Evolutionary conservation across 2,329 filamentous ascomycete species (phyloP), one percentile per base, ranked within the genome.

Genomic region (Xylaria digitata): DNA sequence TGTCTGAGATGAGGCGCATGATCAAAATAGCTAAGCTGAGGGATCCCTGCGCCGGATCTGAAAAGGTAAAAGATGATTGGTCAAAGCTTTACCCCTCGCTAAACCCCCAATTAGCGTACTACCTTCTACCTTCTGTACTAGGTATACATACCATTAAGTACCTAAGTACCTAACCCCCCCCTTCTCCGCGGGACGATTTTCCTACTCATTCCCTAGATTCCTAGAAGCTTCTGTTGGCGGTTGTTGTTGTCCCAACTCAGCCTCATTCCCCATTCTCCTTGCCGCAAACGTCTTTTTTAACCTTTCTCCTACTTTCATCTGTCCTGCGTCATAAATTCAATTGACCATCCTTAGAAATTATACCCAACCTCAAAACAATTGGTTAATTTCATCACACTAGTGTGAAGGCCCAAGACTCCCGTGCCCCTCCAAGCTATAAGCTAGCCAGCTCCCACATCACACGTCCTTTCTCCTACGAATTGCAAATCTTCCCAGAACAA

Each of bases 141-240:
- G n/a, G n/a, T n/a, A n/a, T n/a, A n/a, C n/a, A n/a, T n/a, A n/a
- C n/a, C n/a, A n/a, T 5, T 5, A 26, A 26, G 26, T 26, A 26
- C 26, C 26, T 5, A 26, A 26, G 26, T 26, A 26, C 26, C 26
- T 26, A n/a, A n/a, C n/a, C n/a, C n/a, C n/a, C n/a, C n/a, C n/a
- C n/a, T n/a, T n/a, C n/a, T n/a, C n/a, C n/a, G n/a, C n/a, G n/a
- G n/a, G n/a, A n/a, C n/a, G 49, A 55, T 63, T 17, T 45, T 40
- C 54, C 45, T 46, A 23, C 26, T 49, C 34, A 9, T 63, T 67
- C 66, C 45, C 43, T 54, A 30, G 43, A 65, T 67, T 54, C 67
- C 69, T 71, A 71, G 70, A 71, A 71, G 67, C 65, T 71, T 71
- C 70, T 56, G 58, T 61, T 61, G 45, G 49, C 32, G 26, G 26